phyloP scores from a whole-genome alignment of 2,329 filamentous ascomycete genomes.

The Pseudogymnoascus verrucosus region DNA sequence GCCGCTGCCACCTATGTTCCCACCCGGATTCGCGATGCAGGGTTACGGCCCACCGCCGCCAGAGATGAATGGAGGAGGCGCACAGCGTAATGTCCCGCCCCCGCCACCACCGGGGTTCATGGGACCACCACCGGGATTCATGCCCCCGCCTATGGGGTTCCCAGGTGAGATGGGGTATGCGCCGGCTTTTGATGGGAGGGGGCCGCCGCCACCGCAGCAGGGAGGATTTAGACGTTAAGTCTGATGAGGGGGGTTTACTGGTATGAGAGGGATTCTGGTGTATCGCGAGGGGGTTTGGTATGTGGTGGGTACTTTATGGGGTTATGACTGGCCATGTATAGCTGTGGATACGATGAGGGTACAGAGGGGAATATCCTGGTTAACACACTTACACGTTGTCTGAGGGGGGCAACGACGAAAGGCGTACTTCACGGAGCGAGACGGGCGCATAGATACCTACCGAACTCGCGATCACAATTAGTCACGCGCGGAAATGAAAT shows the following conservation, averaged over 20 bases:
- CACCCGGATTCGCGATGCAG: conserved; percentile 50
- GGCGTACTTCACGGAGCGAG: conserved; percentile 3
- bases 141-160: conserved; percentile 49
- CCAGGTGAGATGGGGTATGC: conserved; percentile 43
- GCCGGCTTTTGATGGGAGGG: conserved; percentile 45
- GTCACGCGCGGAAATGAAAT: conserved; percentile 8
- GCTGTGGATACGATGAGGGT: background rate
- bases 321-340: conserved; percentile 5
- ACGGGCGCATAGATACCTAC: background rate
- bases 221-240: background rate
- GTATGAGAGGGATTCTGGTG: background rate
- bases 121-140: conserved; percentile 38
- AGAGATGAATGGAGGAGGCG: conserved; percentile 21
- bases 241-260: background rate
- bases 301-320: background rate
- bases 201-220: conserved; percentile 41
- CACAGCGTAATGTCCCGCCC: conserved; percentile 37
- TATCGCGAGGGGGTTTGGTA: background rate
- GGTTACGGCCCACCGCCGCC: conserved; percentile 40
- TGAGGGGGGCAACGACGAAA: background rate
- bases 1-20: conserved; percentile 49
- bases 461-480: conserved; percentile 3
- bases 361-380: background rate
- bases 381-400: background rate
- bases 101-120: conserved; percentile 30